Conservation (phyloP, 2,329 filamentous ascomycete genomes). For the Leptographium galeiforme region DNA sequence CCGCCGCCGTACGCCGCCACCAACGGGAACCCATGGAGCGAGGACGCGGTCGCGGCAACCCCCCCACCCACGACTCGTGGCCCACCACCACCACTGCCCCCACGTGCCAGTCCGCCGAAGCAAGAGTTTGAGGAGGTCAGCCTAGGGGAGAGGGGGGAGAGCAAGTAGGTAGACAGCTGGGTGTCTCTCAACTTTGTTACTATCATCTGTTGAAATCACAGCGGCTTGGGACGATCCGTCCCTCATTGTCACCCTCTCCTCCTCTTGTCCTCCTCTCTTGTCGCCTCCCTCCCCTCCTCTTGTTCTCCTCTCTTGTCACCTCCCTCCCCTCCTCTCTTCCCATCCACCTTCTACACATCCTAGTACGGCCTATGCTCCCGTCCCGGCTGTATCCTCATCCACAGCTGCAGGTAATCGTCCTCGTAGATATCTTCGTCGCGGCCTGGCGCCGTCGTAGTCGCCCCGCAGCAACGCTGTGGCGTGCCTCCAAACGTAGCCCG, state of each 20-base stretch:
- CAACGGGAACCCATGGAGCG: no score
- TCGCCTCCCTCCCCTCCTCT: no score
- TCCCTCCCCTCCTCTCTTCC: background rate
- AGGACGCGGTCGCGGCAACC: no score
- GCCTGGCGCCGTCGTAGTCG: background rate
- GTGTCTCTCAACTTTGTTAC: no score
- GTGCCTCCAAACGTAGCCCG: conserved; percentile 7
- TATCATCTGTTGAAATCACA: no score
- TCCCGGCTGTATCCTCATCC: background rate
- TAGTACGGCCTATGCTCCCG: background rate
- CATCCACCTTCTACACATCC: background rate
- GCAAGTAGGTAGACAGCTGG: no score
- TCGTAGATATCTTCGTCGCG: background rate
- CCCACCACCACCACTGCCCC: conserved; percentile 2
- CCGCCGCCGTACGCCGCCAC: background rate
- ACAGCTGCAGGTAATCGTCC: background rate
- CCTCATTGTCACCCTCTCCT: no score
- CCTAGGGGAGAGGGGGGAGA: background rate
- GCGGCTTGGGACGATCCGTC: no score
- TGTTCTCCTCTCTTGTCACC: no score
- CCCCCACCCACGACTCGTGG: background rate
- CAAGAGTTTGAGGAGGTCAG: conserved; percentile 3
- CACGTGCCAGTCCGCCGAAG: background rate
- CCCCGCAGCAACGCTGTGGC: background rate
- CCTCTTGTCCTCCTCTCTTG: no score